Percentiles rank a stretch among this genome's conserved stretches.
These are phyloP conservation scores for Magnaporthiopsis poae DNA, from an alignment of 2,329 filamentous ascomycete species.

Conservation along the genomic window DNA sequence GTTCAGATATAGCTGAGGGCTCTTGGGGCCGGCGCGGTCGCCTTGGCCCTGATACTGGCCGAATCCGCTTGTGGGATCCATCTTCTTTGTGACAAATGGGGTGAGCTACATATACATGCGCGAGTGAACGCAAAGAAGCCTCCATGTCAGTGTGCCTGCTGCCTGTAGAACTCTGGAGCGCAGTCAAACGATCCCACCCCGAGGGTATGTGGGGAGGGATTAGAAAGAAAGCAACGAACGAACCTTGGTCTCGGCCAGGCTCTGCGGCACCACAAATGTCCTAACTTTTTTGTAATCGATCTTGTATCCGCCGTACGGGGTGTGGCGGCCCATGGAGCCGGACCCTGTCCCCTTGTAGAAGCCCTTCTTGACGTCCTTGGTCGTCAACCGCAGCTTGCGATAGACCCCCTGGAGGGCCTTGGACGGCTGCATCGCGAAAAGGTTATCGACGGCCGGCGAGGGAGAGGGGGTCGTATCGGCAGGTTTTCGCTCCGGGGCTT, in stretches of 20 bases:
- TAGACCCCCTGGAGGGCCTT: slow-evolving; percentile 56
- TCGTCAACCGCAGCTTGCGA: slow-evolving; percentile 71
- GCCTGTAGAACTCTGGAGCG: neutral
- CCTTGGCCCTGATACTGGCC: slow-evolving; percentile 37
- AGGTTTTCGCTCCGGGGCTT: neutral
- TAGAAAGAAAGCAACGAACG: neutral
- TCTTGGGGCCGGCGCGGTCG: slow-evolving; percentile 42
- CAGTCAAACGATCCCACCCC: neutral
- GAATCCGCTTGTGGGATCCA: slow-evolving; percentile 39
- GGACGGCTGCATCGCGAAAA: slow-evolving; percentile 55
- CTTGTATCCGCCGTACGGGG: slow-evolving; percentile 70
- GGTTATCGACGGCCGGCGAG: neutral
- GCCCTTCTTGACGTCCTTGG: slow-evolving; percentile 84
- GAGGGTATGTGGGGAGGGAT: neutral
- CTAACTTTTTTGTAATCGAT: slow-evolving; percentile 82
- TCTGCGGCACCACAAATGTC: slow-evolving; percentile 73
- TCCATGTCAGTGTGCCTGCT: neutral
- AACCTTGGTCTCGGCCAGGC: slow-evolving; percentile 63
- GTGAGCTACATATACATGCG: slow-evolving; percentile 48
- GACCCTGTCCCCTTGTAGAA: slow-evolving; percentile 96
- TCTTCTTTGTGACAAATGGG: slow-evolving; percentile 61
- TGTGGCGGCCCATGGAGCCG: slow-evolving; percentile 77
- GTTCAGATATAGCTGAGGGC: slow-evolving; percentile 52
- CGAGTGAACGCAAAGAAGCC: neutral
- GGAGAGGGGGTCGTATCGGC: neutral